A percentile compares a stretch with the other conserved stretches of the same genome.
Evolutionary conservation across 805 yeast genomes (phyloP).

Genomic region (Ogataea parapolymorpha): DNA sequence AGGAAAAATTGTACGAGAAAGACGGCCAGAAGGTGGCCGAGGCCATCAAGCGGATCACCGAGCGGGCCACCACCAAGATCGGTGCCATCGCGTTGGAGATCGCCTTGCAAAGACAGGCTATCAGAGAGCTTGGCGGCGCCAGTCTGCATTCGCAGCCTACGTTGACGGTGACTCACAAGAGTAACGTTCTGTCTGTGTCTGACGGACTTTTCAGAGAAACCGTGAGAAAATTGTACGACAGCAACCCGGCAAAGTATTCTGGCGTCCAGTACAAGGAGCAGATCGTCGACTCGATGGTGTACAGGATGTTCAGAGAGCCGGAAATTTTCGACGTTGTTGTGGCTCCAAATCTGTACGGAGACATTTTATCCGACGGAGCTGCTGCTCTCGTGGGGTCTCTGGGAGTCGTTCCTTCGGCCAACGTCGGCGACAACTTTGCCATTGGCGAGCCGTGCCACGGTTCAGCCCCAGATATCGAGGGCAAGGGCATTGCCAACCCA

Average conservation of each 20-base stretch:
- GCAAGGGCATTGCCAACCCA: slow-evolving; percentile 92
- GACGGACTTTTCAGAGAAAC: slow-evolving; percentile 97
- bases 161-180: slow-evolving; percentile 93
- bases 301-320: slow-evolving; percentile 98
- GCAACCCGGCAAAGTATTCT: slow-evolving; percentile 54
- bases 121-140: slow-evolving; percentile 61
- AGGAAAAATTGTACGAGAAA: slow-evolving; percentile 70
- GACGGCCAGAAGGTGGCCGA: slow-evolving; percentile 93
- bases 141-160: slow-evolving; percentile 55
- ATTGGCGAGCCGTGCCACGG: slow-evolving; percentile 99
- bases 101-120: slow-evolving; percentile 84
- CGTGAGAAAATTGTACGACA: slow-evolving; percentile 55
- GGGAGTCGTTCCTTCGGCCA: slow-evolving; percentile 97
- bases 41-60: slow-evolving; percentile 95
- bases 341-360: slow-evolving; percentile 98
- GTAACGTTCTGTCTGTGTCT: slow-evolving; percentile 86
- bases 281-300: slow-evolving; percentile 98
- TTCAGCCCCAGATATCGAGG: slow-evolving; percentile 98
- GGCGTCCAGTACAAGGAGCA: slow-evolving; percentile 80
- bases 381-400: slow-evolving; percentile 97
- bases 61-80: slow-evolving; percentile 78
- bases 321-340: slow-evolving; percentile 96
- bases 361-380: slow-evolving; percentile 94
- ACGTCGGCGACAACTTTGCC: slow-evolving; percentile 93
- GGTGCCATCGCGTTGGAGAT: slow-evolving; percentile 90